Base-by-base conservation (phyloP, 139 green algal species). In the Tetratostichococcus sp. region DNA sequence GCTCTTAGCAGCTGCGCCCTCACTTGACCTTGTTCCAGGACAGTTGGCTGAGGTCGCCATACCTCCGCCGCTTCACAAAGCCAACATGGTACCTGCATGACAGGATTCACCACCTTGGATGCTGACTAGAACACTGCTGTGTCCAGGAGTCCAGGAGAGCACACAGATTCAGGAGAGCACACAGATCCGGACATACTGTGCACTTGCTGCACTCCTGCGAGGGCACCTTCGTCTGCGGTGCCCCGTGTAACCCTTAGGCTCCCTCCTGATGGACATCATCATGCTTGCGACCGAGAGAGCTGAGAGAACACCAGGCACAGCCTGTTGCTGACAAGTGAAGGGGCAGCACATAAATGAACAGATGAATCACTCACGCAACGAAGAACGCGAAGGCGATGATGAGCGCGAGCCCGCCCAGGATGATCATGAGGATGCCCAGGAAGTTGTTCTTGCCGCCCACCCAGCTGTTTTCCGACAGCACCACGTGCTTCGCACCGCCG, bases 381-480 rank as follows among this genome's bases (percentile, higher is more conserved):
- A 89, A 77, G 68, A 91, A 87, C 28, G 70, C 67, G 26, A 84
- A 30, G 1, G 78, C 82, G 1, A 68, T 35, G 6, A 85, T 28
- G 34, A 86, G 75, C 39, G 69, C 78, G 1, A 85, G 26, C 5
- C 67, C 74, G 28, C 75, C 90, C 17, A 90, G 72, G 0, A 80
- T 77, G 23, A 96, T 39, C 78, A 92, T 93, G 33, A 82, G 77
- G 30, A 86, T 70, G 6, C 86, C 86, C 57, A 96, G 73, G 50
- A 91, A 88, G 76, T 76, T 65, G 77, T 96, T 96, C 59, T 82
- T 82, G 4, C 89, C 91, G 66, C 91, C 91, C 30, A 96, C 80
- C 90, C 90, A 97, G 26, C 76, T 86, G 31, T 84, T 85, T 25
- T 90, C 95, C 39, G 65, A 86, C 43, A 97, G 59, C 28, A 90